Evolutionary conservation across 768 basidiomycete genomes (phyloP).

Genomic region (Scleroderma bovista): DNA sequence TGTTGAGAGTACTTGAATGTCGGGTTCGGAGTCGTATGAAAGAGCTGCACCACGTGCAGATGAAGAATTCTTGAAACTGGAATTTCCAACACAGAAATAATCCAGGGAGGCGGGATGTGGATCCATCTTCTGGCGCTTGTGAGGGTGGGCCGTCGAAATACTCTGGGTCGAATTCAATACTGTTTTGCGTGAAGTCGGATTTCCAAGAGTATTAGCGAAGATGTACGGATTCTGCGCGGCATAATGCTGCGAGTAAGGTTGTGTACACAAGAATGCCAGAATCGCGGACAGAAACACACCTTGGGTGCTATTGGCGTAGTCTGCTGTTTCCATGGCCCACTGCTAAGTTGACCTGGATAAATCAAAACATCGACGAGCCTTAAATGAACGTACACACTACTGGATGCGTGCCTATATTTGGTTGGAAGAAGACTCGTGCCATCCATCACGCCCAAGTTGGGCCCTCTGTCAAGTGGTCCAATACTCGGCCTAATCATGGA

Average conservation of each 20-base stretch:
- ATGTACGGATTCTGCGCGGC: not conserved
- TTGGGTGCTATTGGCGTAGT: conserved; percentile 21
- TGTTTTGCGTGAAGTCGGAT: conserved; percentile 19
- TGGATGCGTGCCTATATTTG: conserved; percentile 29
- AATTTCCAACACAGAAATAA: not conserved
- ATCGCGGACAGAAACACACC: conserved; percentile 11
- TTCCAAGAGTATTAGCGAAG: conserved; percentile 15
- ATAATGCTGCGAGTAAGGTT: conserved; percentile 8
- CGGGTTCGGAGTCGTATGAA: conserved; percentile 11
- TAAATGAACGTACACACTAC: conserved; percentile 11
- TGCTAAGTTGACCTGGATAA: conserved; percentile 7
- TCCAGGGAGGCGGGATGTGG: not conserved
- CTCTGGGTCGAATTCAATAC: conserved; percentile 9
- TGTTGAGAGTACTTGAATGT: conserved; percentile 16
- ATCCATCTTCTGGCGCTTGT: conserved; percentile 23
- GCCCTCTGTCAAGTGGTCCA: conserved; percentile 5
- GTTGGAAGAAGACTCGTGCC: conserved; percentile 7
- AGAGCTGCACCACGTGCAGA: not conserved
- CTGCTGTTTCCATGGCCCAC: conserved; percentile 10
- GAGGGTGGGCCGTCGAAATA: not conserved
- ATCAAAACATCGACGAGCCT: not conserved
- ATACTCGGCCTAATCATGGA: conserved; percentile 8
- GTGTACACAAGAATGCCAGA: not conserved
- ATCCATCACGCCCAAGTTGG: conserved; percentile 7
- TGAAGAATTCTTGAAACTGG: conserved; percentile 5